Conservation (phyloP, 768 basidiomycete species). For the Lactifluus rugatus region DNA sequence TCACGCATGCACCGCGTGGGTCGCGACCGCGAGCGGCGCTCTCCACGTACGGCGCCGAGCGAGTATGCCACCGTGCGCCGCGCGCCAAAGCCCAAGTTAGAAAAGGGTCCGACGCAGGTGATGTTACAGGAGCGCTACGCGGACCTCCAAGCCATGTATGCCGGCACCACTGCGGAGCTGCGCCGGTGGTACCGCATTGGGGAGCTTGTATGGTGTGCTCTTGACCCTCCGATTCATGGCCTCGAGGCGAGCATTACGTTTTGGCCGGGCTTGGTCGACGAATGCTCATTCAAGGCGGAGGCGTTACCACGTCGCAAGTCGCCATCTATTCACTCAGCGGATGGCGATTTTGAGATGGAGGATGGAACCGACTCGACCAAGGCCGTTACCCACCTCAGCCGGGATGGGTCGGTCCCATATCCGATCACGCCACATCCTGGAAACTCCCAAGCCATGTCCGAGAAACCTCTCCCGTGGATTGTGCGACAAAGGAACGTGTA, state of each 20-base stretch:
- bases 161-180: constrained; percentile 35
- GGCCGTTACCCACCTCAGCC: not conserved
- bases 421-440: constrained; percentile 9
- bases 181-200: constrained; percentile 56
- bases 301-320: constrained; percentile 27
- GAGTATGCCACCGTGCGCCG: constrained; percentile 37
- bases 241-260: constrained; percentile 42
- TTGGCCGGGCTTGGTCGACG: constrained; percentile 68
- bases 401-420: constrained; percentile 5
- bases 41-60: constrained; percentile 15
- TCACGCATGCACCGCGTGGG: constrained; percentile 12
- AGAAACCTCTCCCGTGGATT: constrained; percentile 38
- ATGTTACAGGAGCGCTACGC: constrained; percentile 54
- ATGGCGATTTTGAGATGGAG: constrained; percentile 20
- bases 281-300: constrained; percentile 40
- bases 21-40: constrained; percentile 11
- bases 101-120: constrained; percentile 32
- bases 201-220: constrained; percentile 63
- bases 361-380: constrained; percentile 5
- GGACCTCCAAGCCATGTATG: constrained; percentile 52
- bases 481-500: constrained; percentile 54
- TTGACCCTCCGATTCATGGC: constrained; percentile 41
- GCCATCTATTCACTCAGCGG: constrained; percentile 15
- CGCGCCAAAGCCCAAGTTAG: constrained; percentile 28
- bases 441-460: not conserved